Base-by-base conservation (phyloP, 352 stramenopile species). In the Pythium myriotylum region DNA sequence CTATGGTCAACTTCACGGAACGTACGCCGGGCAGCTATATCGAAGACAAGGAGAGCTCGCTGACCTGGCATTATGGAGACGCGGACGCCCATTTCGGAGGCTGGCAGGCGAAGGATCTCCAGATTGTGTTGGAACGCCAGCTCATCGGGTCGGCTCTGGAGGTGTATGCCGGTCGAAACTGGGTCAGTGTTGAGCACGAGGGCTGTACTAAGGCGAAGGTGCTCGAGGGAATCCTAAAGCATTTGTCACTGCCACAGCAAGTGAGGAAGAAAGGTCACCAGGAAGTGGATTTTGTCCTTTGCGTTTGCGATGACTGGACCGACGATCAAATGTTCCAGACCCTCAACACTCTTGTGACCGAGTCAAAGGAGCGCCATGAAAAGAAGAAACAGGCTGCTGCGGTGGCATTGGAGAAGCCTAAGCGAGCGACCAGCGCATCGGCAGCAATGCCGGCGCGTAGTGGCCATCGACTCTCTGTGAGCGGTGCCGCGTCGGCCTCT, bases 301-400 rank as follows among this genome's bases (percentile, higher is more conserved):
- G 87, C 39, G 87, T 96, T 35, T 93, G 88, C 55, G 88, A 96
- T 60, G 88, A 96, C 54, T 77, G 86, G 26, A 93, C 80, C 1
- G 88, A 96, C 54, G 87, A 96, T 55, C 87, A 96, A 74, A 96
- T 96, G 87, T 96, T 96, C 65, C 82, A 94, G 65, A 93, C 81
- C 22, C 63, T 96, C 45, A 89, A 92, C 48, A 74, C 81, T 23
- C 67, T 95, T n/a, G 65, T 88, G 23, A 67, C 67, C 1, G 86
- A 94, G 37, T 92, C 86, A 3, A 89, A 86, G 35, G 80, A 92
- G 61, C 79, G 82, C 20, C 78, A 90, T 29, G 77, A 87, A 40
- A 76, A 78, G 41, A 74, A 70, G 26, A 70, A 76, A 27, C 62
- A 79, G 52, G 52, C 58, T 7, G 67, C 63, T 3, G 66, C 67